Evolutionary conservation across 2,329 filamentous ascomycete species (phyloP).

Genomic region (Colletotrichum sublineola): DNA sequence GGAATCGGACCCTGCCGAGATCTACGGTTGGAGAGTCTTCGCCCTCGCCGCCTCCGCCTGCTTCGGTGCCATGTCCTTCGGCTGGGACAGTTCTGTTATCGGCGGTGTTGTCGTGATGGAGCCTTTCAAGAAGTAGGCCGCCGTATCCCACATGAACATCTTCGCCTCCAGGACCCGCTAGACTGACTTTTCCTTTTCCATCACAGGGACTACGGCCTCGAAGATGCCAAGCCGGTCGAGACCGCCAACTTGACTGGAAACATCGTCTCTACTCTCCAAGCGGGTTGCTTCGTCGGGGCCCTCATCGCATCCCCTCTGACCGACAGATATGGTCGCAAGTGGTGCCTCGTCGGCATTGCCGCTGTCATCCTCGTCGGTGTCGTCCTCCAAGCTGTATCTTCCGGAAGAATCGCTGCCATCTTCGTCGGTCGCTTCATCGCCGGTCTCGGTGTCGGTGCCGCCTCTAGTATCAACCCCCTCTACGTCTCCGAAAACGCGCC

Average conservation of each 20-base stretch:
- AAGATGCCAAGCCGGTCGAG: constrained; percentile 27
- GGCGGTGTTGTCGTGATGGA: constrained; percentile 73
- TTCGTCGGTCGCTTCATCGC: constrained; percentile 72
- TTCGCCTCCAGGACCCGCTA: constrained; percentile 39
- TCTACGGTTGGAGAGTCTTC: constrained; percentile 78
- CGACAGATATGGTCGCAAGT: constrained; percentile 57
- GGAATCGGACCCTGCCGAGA: constrained; percentile 74
- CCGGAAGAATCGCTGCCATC: constrained; percentile 69
- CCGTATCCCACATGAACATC: neutral
- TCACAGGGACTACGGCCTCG: constrained; percentile 54
- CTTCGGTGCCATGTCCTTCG: constrained; percentile 70
- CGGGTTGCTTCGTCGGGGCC: constrained; percentile 49
- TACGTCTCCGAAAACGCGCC: constrained; percentile 62
- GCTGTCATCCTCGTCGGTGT: constrained; percentile 69
- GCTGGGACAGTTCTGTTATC: constrained; percentile 74
- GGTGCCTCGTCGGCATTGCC: constrained; percentile 66
- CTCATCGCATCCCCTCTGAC: constrained; percentile 53
- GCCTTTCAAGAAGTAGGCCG: constrained; percentile 64
- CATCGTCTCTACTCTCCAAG: constrained; percentile 47
- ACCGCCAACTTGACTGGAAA: constrained; percentile 46
- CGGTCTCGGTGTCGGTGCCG: constrained; percentile 59
- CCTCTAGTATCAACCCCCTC: constrained; percentile 59
- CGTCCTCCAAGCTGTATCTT: constrained; percentile 70
- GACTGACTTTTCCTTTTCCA: constrained; percentile 60
- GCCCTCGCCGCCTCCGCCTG: constrained; percentile 70